Conservation (phyloP, 148 eudicot genomes). For the Amaranthus palmeri region DNA sequence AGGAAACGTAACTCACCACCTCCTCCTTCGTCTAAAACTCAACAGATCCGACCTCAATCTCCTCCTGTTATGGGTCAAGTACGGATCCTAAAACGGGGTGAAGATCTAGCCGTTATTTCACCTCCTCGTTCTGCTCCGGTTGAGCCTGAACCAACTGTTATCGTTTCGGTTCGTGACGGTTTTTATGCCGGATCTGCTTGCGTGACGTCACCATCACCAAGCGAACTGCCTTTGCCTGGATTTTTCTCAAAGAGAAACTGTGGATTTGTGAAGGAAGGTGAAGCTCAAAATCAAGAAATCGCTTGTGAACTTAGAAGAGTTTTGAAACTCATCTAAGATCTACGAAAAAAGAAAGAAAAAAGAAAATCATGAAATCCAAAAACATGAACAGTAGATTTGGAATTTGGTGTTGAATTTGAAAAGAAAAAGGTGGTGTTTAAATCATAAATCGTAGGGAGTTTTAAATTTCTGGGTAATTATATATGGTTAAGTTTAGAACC, state of each 20-base stretch:
- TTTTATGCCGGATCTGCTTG: constrained; percentile 48
- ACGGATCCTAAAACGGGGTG: constrained; percentile 52
- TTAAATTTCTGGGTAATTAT: background rate
- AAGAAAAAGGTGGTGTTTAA: background rate
- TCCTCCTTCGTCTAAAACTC: constrained; percentile 12
- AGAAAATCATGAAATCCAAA: background rate
- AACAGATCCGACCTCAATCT: constrained; percentile 8
- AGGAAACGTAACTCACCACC: constrained; percentile 27
- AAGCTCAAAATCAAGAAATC: constrained; percentile 10
- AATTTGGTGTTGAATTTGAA: too few relatives aligned
- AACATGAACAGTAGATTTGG: background rate
- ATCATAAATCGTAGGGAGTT: background rate
- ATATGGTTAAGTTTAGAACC: background rate
- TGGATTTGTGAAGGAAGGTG: background rate
- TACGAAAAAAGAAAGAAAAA: background rate
- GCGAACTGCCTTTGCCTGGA: constrained; percentile 50
- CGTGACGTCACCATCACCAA: constrained; percentile 47
- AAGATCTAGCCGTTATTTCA: background rate
- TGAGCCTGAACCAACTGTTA: background rate
- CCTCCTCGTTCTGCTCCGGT: background rate
- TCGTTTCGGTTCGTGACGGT: constrained; percentile 19
- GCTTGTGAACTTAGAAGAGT: constrained; percentile 24
- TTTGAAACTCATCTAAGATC: constrained; percentile 13
- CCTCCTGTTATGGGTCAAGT: constrained; percentile 26
- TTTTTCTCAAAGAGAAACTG: constrained; percentile 30